Percentiles rank a stretch among this genome's conserved stretches.
Evolutionary conservation across 768 basidiomycete species (phyloP).

Genomic region (Dentipellis fragilis): DNA sequence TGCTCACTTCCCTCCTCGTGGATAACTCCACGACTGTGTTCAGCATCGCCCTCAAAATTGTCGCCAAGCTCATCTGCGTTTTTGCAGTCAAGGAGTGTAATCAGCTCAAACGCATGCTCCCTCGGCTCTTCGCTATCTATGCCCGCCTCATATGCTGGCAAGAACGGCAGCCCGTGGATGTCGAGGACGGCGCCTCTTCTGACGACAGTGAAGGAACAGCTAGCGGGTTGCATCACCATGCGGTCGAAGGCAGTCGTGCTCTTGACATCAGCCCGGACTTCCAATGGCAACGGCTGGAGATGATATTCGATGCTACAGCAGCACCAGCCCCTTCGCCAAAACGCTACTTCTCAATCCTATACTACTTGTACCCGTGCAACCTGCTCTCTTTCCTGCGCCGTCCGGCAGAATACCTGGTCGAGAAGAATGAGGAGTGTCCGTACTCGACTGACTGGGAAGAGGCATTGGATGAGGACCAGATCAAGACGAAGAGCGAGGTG

Average conservation of each 20-base stretch:
- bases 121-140: slow-evolving; percentile 55
- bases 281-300: slow-evolving; percentile 60
- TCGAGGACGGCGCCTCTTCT: not conserved
- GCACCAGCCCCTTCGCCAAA: slow-evolving; percentile 50
- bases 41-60: slow-evolving; percentile 48
- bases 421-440: slow-evolving; percentile 40
- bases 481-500: slow-evolving; percentile 69
- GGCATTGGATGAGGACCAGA: slow-evolving; percentile 55
- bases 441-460: slow-evolving; percentile 66
- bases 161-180: slow-evolving; percentile 28
- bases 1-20: slow-evolving; percentile 59
- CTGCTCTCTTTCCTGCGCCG: slow-evolving; percentile 67
- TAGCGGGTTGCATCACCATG: not conserved
- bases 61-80: slow-evolving; percentile 67
- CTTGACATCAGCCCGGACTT: slow-evolving; percentile 38
- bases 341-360: slow-evolving; percentile 67
- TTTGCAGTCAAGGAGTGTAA: slow-evolving; percentile 55
- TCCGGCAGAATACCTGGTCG: slow-evolving; percentile 54
- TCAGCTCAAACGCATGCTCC: slow-evolving; percentile 49
- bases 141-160: slow-evolving; percentile 73
- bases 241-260: slow-evolving; percentile 3
- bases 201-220: slow-evolving; percentile 3
- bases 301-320: slow-evolving; percentile 42
- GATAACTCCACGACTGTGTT: slow-evolving; percentile 70
- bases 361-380: slow-evolving; percentile 90